These are phyloP conservation scores for Pseudogymnoascus sp. DNA, from an alignment of 2,329 filamentous ascomycete genomes.

Conservation along the genomic window DNA sequence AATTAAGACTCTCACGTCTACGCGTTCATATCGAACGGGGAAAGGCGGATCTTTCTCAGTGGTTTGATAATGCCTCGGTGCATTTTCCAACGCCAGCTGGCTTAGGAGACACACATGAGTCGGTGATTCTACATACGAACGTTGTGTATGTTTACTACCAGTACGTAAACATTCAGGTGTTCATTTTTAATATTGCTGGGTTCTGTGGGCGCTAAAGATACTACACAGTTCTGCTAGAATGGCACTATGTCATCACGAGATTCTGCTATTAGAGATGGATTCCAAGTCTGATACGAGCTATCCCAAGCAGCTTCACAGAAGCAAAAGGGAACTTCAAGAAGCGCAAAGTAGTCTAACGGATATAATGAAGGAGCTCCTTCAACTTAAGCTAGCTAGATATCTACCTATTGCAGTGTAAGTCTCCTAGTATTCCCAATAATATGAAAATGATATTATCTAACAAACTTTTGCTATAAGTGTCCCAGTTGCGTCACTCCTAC, in stretches of 20 bases:
- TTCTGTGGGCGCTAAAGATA: background rate
- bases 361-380: conserved; percentile 39
- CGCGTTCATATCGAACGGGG: conserved; percentile 28
- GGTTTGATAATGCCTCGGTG: conserved; percentile 33
- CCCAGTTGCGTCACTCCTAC: conserved; percentile 30
- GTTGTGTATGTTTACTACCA: conserved; percentile 45
- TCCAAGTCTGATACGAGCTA: conserved; percentile 15
- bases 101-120: conserved; percentile 29
- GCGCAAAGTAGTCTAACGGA: conserved; percentile 37
- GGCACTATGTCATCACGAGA: conserved; percentile 39
- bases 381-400: conserved; percentile 37
- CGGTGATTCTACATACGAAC: conserved; percentile 38
- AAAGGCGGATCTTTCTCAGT: conserved; percentile 31
- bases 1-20: background rate
- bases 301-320: conserved; percentile 32
- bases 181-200: background rate
- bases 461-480: conserved; percentile 16
- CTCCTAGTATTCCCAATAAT: background rate
- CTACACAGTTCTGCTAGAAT: conserved; percentile 34
- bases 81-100: conserved; percentile 34
- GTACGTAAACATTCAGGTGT: conserved; percentile 27
- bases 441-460: background rate
- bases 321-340: conserved; percentile 36
- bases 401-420: conserved; percentile 41
- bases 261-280: conserved; percentile 24